Evolutionary conservation across 768 basidiomycete species (phyloP).

Genomic region (Suillus americanus): DNA sequence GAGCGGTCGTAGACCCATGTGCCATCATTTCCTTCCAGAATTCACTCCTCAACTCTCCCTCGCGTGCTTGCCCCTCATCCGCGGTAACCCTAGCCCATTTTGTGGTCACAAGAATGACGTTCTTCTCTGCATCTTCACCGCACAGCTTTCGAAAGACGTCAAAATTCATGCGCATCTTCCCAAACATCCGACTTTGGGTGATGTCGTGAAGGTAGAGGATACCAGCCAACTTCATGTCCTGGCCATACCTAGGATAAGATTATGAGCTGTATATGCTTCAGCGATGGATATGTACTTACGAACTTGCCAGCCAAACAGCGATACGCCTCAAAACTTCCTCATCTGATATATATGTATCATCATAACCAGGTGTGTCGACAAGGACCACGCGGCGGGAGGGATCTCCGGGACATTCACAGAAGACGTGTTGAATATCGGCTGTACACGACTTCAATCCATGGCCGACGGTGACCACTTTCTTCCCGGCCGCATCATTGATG

Average conservation of each 20-base stretch:
- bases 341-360: conserved; percentile 26
- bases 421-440: conserved; percentile 16
- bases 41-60: conserved; percentile 25
- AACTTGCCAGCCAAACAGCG: conserved; percentile 24
- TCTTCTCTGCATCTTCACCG: conserved; percentile 25
- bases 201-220: conserved; percentile 38
- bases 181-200: conserved; percentile 32
- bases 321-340: conserved; percentile 25
- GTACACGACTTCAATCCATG: conserved; percentile 25
- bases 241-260: conserved; percentile 20
- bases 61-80: conserved; percentile 25
- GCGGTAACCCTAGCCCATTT: conserved; percentile 31
- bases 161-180: conserved; percentile 28
- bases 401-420: conserved; percentile 16
- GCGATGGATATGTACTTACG: conserved; percentile 18
- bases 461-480: background rate
- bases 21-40: conserved; percentile 30
- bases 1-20: conserved; percentile 26
- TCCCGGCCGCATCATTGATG: background rate
- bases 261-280: background rate
- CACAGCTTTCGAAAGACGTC: conserved; percentile 28
- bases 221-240: conserved; percentile 25
- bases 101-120: conserved; percentile 35
- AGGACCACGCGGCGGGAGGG: conserved; percentile 16
- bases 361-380: no score